phyloP scores from a whole-genome alignment of 1,284 basidiomycete genomes.

The Fomitopsis schrenkii region DNA sequence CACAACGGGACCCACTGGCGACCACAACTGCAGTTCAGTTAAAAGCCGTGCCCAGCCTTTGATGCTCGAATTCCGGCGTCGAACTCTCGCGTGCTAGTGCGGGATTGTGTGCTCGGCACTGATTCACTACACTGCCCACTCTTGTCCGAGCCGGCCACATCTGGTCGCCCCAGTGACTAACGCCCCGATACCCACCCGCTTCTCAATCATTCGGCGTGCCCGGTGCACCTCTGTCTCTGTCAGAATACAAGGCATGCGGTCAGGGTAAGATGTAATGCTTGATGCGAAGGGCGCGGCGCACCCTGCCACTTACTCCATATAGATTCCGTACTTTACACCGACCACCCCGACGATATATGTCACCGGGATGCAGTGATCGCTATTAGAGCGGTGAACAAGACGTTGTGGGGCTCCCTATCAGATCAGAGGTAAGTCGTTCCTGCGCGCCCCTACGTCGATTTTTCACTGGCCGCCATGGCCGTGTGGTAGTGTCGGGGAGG shows the following conservation, averaged over 20 bases:
- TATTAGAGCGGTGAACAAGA: not conserved
- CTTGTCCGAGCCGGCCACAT: not conserved
- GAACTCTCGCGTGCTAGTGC: not conserved
- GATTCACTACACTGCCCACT: not conserved
- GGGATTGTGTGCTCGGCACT: not conserved
- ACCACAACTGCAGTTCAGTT: constrained; percentile 1
- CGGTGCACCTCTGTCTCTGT: not conserved
- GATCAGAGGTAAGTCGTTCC: not conserved
- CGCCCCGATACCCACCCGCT: not conserved
- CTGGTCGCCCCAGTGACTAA: not conserved
- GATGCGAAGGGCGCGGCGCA: not conserved
- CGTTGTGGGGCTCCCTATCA: not conserved
- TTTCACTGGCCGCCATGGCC: not conserved
- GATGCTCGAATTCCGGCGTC: not conserved
- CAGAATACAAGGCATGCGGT: not conserved
- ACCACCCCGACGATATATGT: not conserved
- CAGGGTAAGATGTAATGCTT: not conserved
- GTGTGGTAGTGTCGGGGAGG: not conserved
- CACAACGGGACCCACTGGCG: constrained; percentile 1
- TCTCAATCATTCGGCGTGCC: not conserved
- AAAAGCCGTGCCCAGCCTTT: not conserved
- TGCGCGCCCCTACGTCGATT: not conserved
- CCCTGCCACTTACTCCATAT: not conserved
- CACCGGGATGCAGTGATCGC: not conserved
- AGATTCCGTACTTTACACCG: not conserved